These are phyloP conservation scores for Neocatenulostroma microsporum DNA, from an alignment of 2,329 filamentous ascomycete genomes.

Conservation along the genomic window DNA sequence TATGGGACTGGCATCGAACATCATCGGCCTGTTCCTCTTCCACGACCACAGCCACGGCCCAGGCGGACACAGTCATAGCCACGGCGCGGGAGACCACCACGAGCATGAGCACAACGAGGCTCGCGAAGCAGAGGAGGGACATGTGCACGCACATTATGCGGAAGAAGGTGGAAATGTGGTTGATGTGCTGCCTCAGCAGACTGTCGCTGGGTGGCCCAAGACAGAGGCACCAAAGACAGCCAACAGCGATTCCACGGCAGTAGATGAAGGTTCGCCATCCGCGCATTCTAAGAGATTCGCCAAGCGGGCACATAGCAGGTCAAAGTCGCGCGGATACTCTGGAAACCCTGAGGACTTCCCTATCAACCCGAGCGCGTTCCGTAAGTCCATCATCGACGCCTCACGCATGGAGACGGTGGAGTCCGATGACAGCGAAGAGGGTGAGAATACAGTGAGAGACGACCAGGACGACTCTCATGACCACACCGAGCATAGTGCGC, in stretches of 20 bases:
- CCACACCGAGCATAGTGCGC: conserved; percentile 19
- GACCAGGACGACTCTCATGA: conserved; percentile 25
- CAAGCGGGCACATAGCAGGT: conserved; percentile 55
- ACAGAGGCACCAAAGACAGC: conserved; percentile 21
- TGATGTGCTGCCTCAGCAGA: conserved; percentile 57
- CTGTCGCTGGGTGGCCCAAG: conserved; percentile 46
- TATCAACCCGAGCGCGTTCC: conserved; percentile 82
- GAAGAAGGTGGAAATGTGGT: conserved; percentile 53
- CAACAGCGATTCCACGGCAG: conserved; percentile 24
- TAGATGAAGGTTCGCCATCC: conserved; percentile 16
- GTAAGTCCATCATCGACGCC: conserved; percentile 88
- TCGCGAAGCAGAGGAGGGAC: conserved; percentile 45
- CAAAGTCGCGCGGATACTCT: conserved; percentile 47
- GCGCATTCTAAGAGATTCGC: conserved; percentile 33
- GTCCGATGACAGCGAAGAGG: conserved; percentile 50
- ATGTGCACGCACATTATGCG: conserved; percentile 44
- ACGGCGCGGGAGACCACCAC: conserved; percentile 31
- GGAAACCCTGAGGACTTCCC: conserved; percentile 64
- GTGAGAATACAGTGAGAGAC: conserved; percentile 26
- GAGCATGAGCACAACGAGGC: conserved; percentile 30
- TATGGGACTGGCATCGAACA: conserved; percentile 77
- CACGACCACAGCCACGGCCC: conserved; percentile 88
- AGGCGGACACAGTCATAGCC: conserved; percentile 50
- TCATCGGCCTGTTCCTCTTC: conserved; percentile 81
- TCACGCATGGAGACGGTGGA: conserved; percentile 53